Percentiles rank a stretch among this genome's conserved stretches.
phyloP scores from a whole-genome alignment of 768 basidiomycete species.

The Russula compacta region DNA sequence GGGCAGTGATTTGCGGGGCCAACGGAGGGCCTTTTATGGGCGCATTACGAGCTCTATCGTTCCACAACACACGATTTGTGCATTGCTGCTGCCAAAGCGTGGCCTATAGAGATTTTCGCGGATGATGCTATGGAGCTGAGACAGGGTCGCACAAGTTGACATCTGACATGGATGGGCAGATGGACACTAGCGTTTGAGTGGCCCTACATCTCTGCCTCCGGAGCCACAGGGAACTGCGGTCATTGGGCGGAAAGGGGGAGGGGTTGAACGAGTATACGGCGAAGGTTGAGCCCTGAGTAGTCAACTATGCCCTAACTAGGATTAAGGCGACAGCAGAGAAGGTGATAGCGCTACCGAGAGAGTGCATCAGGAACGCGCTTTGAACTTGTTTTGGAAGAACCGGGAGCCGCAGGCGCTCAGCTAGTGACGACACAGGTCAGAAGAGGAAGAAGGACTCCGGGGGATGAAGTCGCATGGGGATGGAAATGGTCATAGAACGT shows the following conservation, averaged over 20 bases:
- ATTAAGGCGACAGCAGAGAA: neutral
- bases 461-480: neutral
- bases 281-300: neutral
- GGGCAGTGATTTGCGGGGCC: neutral
- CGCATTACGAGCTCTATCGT: neutral
- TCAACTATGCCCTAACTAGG: neutral
- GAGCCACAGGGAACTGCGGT: constrained; percentile 6
- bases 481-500: neutral
- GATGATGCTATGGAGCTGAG: neutral
- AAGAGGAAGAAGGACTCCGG: constrained; percentile 2
- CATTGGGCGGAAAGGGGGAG: neutral
- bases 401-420: neutral
- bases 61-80: neutral
- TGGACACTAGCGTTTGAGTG: neutral
- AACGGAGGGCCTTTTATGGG: constrained; percentile 1
- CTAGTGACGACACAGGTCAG: neutral
- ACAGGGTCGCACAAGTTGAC: neutral
- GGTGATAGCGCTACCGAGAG: neutral
- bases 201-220: neutral
- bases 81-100: neutral
- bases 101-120: neutral
- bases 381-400: neutral
- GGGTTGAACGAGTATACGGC: neutral
- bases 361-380: neutral
- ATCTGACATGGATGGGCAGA: neutral